Percentiles rank a stretch among this genome's conserved stretches.
Evolutionary conservation across 192 early-diverging fungal genomes (phyloP).

Genomic region (Coemansia sp.): DNA sequence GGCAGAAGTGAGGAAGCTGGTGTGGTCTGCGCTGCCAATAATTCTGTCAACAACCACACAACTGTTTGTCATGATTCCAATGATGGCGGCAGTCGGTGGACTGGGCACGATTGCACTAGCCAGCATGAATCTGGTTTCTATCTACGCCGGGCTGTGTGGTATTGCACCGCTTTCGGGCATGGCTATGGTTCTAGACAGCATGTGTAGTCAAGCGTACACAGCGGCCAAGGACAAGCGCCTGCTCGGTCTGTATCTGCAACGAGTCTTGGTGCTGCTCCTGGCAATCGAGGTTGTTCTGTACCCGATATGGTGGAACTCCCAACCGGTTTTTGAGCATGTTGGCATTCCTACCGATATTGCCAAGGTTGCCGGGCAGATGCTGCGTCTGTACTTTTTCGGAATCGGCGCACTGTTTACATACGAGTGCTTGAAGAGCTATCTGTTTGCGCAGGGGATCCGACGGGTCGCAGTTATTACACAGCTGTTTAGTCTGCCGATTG

Average conservation of each 20-base stretch:
- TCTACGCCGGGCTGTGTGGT: slow-evolving; percentile 70
- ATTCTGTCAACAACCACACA: slow-evolving; percentile 38
- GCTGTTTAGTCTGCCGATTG: slow-evolving; percentile 67
- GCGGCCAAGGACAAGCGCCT: slow-evolving; percentile 61
- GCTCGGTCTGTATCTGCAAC: slow-evolving; percentile 71
- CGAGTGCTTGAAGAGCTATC: slow-evolving; percentile 81
- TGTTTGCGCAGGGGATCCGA: slow-evolving; percentile 92
- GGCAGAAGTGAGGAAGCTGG: slow-evolving; percentile 15
- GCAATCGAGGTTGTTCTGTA: slow-evolving; percentile 68
- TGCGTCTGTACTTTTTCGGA: slow-evolving; percentile 67
- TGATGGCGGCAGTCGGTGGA: slow-evolving; percentile 58
- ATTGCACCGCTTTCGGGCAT: slow-evolving; percentile 66
- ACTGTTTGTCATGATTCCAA: slow-evolving; percentile 36
- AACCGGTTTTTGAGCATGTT: slow-evolving; percentile 23
- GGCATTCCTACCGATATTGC: slow-evolving; percentile 67
- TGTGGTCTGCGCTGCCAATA: slow-evolving; percentile 34
- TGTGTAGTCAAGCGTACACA: slow-evolving; percentile 74
- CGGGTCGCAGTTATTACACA: slow-evolving; percentile 72
- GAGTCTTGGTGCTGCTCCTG: slow-evolving; percentile 73
- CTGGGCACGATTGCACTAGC: slow-evolving; percentile 64
- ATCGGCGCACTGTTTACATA: slow-evolving; percentile 68
- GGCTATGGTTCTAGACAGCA: slow-evolving; percentile 72
- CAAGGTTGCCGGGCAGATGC: slow-evolving; percentile 61
- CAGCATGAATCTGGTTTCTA: slow-evolving; percentile 67
- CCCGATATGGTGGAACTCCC: slow-evolving; percentile 55